Evolutionary conservation across 2,329 filamentous ascomycete genomes (phyloP), one percentile per base, ranked within the genome.

Genomic region (Xylariaceae sp.): DNA sequence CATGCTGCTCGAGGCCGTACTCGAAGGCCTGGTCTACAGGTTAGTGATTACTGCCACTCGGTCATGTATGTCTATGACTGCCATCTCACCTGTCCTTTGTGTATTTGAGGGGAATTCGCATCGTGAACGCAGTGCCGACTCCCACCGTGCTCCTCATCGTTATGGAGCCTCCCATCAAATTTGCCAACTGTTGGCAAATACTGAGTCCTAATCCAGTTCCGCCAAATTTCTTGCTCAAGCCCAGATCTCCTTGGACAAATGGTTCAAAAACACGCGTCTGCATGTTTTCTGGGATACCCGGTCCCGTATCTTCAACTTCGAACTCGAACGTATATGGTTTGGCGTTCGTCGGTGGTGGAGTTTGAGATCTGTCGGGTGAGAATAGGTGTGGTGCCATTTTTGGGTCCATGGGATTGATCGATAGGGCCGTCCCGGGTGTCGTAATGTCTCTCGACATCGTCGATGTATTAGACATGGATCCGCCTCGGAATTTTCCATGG

Each of bases 221-320:
- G 16, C 90, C 90, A 65, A 87, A 95, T 64, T 94, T 94, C 69
- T 90, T 95, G 73, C 88, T 95, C 14, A 97, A 73, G 1, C 90
- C 89, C 1, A 94, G 74, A 65, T 96, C 91, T n/a, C 89, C 92
- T 69, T 97, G 92, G 0, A 96, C 89, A 65, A 97, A 97, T 0
- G 92, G 92, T 68, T 96, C 92, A 66, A 97, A 97, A 10, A 97
- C 90, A 60, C 86, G 86, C 51, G 89, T 77, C 61, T 91, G 90
- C 69, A 95, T 82, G 57, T 87, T 75, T 6, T 85, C 81, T 0
- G 90, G 83, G 50, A 96, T 96, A 28, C 92, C 92, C 0, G 90
- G 91, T 0, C 92, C 92, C 0, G 86, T 93, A 60, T 97, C 92
- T 65, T 90, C 80, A 1, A 96, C 90, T 66, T 95, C 88, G 55